Conservation (phyloP, 805 yeast genomes). For the Candida pseudoglaebosa region DNA sequence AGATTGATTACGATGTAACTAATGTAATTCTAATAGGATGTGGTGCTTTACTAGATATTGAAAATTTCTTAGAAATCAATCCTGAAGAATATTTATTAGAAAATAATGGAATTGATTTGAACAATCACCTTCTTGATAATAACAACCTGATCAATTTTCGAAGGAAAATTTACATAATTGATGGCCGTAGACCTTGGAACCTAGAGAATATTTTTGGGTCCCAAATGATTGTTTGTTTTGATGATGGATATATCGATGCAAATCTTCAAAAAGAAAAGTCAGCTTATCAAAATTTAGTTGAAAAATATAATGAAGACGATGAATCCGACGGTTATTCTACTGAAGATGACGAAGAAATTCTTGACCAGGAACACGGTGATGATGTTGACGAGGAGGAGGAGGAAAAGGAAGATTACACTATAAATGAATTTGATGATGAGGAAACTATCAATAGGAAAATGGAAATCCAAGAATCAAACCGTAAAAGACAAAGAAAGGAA, state of each 20-base stretch:
- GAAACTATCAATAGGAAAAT: conserved; percentile 22
- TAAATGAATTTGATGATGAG: conserved; percentile 21
- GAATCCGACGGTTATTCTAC: conserved; percentile 18
- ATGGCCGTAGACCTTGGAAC: conserved; percentile 96
- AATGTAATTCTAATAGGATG: conserved; percentile 84
- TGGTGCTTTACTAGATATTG: conserved; percentile 89
- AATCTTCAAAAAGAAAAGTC: conserved; percentile 51
- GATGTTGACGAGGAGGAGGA: conserved; percentile 32
- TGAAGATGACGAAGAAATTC: conserved; percentile 29
- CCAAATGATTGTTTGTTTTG: conserved; percentile 71
- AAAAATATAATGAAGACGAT: conserved; percentile 34
- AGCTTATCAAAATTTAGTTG: conserved; percentile 57
- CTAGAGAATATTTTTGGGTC: conserved; percentile 88
- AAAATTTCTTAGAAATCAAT: conserved; percentile 63
- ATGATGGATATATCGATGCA: conserved; percentile 74
- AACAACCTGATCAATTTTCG: conserved; percentile 22
- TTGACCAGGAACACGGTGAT: conserved; percentile 25
- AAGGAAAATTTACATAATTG: conserved; percentile 75
- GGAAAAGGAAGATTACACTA: conserved; percentile 19
- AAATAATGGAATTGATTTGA: conserved; percentile 19
- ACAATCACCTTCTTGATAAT: conserved; percentile 19
- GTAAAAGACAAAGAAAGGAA: conserved; percentile 17
- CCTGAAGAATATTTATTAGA: conserved; percentile 46
- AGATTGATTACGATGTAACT: conserved; percentile 68
- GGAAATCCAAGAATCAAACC: conserved; percentile 32